Conservation (phyloP, 306 rosid species). For the Prunus dulcis region DNA sequence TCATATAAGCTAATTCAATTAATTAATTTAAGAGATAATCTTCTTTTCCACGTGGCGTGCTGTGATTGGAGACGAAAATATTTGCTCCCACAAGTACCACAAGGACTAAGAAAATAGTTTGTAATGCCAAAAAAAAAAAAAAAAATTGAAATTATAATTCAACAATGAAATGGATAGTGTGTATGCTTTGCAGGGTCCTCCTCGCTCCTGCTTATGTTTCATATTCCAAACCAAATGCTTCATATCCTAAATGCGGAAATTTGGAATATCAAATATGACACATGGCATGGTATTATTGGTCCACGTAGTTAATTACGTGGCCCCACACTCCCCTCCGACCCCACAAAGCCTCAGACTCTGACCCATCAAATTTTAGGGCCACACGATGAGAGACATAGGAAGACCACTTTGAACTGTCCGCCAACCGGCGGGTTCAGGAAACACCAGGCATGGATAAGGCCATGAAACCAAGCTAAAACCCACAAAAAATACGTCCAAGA, state of each 20-base stretch:
- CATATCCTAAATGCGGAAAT: not conserved
- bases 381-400: not conserved
- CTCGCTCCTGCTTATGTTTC: no score
- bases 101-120: no score
- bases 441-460: constrained; percentile 24
- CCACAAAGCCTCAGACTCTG: not conserved
- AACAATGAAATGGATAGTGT: not conserved
- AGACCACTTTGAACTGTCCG: constrained; percentile 23
- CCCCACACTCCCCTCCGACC: not conserved
- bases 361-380: not conserved
- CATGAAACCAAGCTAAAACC: constrained; percentile 13
- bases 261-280: not conserved
- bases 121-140: no score
- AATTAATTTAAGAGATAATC: no score
- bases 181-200: not conserved
- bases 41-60: no score
- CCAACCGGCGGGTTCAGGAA: constrained; percentile 2
- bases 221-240: no score
- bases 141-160: not conserved
- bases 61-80: no score
- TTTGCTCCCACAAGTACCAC: no score
- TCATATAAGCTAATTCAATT: no score
- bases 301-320: not conserved
- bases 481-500: not conserved
- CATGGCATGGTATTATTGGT: not conserved